Base-by-base conservation (phyloP, 2,329 filamentous ascomycete species). In the Penicillium sp. region DNA sequence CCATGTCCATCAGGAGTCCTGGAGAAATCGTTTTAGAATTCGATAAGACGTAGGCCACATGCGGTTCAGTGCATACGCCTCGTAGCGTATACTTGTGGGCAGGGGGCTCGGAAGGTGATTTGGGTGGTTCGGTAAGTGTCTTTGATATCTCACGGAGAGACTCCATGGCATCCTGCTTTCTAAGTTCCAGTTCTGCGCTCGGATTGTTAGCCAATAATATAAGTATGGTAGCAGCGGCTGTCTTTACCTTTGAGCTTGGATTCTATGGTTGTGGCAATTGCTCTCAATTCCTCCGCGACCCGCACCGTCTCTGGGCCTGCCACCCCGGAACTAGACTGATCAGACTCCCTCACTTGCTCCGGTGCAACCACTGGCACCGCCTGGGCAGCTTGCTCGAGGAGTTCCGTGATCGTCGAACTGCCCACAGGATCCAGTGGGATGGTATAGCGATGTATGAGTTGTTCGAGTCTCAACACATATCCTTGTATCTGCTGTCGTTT, bases 31-130 rank as follows among this genome's bases (percentile, higher is more conserved):
- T 38, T 4, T 53, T 66, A 13, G 64, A 71, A 6, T 74, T 75
- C 27, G 77, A 76, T 19, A 84, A 75, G 17, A 87, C 70, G 63
- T 86, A 87, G 35, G 81, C 83, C 27, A 85, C 78, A 64, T 83
- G 80, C 1, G 82, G 78, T 49, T 81, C 78, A 4, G 84, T 86
- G 38, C 82, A 82, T 6, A 87, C 81, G 29, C 85, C 85, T 44
- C 81, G 79, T 23, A 87, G 76, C 1, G 79, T 80, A 66, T 87
- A 87, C 49, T 77, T 80, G 63, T 79, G 69, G 49, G 76, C 66
- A 41, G 77, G 77, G 39, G 75, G 67, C 36, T 77, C 68, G 13
- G 74, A 68, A 15, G 70, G 70, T 36, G 77, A 70, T 29, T 77
- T 68, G 7, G 79, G 71, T 7, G 77, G 73, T 17, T 77, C 74